Evolutionary conservation across 495 filamentous ascomycete species (phyloP), one percentile per base, ranked within the genome.

Genomic region (Hyaloscypha hepaticicola): DNA sequence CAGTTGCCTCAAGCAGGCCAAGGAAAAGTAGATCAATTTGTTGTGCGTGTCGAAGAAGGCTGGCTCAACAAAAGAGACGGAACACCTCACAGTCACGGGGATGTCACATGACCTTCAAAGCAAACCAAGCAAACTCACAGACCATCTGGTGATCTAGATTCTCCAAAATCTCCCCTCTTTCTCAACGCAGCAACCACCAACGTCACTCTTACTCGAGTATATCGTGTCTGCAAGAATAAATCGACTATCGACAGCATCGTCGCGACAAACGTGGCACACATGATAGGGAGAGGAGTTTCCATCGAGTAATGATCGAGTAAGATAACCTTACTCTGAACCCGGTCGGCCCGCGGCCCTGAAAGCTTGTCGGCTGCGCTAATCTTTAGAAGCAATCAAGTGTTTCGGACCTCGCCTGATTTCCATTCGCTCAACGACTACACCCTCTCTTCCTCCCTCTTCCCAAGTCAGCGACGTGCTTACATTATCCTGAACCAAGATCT

Each of bases 261-360:
- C 27, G 26, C 12, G 14, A 5, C 25, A 28, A 58, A 34, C 27
- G 51, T 58, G 60, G 51, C 53, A 58, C 9, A 50, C 11, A 34
- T 58, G 55, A 67, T 67, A 63, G 60, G 65, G 33, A 48, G 7
- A 11, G 5, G 45, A 61, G 58, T 65, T 65, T 61, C 38, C n/a
- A 65, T 69, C 66, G 61, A 69, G 62, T 69, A 65, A 69, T 58
- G 38, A 64, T 64, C 45, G 56, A 51, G 27, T 16, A 25, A 34
- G 38, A 45, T 45, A 45, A 33, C 6, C 7, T 33, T n/a, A n/a
- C n/a, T n/a, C n/a, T n/a, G n/a, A n/a, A n/a, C 31, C 38, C 38
- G 38, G 11, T 45, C 38, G 38, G 7, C 7, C 38, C 38, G 38
- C 38, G 38, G 38, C 38, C 50, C 50, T 53, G 50, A 53, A n/a